phyloP scores from a whole-genome alignment of 139 green algal species.

The Chlamydomonas schloesseri region DNA sequence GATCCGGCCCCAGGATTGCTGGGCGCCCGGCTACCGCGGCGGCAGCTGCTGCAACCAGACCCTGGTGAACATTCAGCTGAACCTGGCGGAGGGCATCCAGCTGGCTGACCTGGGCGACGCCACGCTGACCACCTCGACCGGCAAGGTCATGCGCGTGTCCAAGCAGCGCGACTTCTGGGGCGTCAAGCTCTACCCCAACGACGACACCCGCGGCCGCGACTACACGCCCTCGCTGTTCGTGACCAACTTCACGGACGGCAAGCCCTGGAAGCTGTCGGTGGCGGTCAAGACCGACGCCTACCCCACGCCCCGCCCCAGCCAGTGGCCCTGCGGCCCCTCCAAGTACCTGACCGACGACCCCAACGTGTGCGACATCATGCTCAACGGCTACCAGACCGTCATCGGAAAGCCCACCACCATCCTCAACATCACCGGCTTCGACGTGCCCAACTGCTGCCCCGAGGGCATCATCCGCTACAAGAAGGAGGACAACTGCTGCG shows the following conservation, averaged over 20 bases:
- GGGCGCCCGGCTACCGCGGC: background rate
- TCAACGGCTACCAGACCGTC: conserved; percentile 43
- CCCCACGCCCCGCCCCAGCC: background rate
- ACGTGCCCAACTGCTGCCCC: conserved; percentile 38
- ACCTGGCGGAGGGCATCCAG: background rate
- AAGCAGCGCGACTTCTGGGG: conserved; percentile 25
- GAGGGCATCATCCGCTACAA: conserved; percentile 36
- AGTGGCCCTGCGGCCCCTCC: conserved; percentile 36
- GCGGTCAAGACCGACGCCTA: background rate
- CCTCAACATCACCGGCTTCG: background rate
- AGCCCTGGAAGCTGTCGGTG: conserved; percentile 39
- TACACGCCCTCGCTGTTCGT: conserved; percentile 35
- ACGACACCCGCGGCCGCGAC: conserved; percentile 6
- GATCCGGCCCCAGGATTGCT: conserved; percentile 27
- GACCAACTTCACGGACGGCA: conserved; percentile 40
- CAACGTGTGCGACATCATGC: conserved; percentile 33
- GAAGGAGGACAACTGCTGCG: conserved; percentile 37
- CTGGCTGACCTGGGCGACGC: conserved; percentile 13
- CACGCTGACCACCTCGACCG: conserved; percentile 27
- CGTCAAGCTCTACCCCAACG: conserved; percentile 30
- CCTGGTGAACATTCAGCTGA: conserved; percentile 25
- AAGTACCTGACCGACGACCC: conserved; percentile 25
- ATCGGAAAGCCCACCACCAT: background rate
- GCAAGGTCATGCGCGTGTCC: conserved; percentile 4
- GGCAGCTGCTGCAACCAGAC: conserved; percentile 51